Conservation (phyloP, 2,329 filamentous ascomycete genomes). For the Aspergillus costaricaensis region DNA sequence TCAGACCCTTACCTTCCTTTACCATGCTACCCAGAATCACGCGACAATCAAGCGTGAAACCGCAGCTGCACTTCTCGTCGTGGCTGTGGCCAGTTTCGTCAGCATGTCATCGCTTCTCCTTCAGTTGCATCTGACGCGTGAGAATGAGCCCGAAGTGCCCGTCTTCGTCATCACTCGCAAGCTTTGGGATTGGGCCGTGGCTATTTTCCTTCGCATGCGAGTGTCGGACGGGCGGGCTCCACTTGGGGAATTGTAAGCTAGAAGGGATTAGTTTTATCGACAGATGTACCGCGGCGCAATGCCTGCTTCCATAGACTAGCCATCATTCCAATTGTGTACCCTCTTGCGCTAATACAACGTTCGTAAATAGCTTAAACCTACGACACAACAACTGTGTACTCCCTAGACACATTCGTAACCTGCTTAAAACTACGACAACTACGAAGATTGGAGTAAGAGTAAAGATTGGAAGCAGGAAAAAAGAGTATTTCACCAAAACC, state of each 20-base stretch:
- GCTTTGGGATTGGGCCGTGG: constrained; percentile 41
- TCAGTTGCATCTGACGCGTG: constrained; percentile 65
- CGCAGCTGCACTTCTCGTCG: constrained; percentile 73
- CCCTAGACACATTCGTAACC: no score
- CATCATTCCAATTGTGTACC: neutral
- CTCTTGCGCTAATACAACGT: neutral
- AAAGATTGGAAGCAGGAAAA: neutral
- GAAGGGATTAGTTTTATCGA: neutral
- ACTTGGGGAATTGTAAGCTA: constrained; percentile 26
- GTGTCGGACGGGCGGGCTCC: constrained; percentile 30
- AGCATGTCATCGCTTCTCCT: constrained; percentile 70
- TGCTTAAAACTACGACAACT: neutral
- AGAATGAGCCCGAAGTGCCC: constrained; percentile 63
- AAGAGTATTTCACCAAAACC: neutral
- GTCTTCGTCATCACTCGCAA: constrained; percentile 53
- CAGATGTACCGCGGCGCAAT: neutral
- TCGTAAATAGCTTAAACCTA: no score
- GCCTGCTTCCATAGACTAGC: neutral
- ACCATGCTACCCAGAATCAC: constrained; percentile 75
- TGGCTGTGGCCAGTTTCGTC: constrained; percentile 74
- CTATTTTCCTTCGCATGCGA: constrained; percentile 39
- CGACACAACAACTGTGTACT: no score
- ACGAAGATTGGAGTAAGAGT: neutral
- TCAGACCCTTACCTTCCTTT: constrained; percentile 70
- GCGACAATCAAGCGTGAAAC: constrained; percentile 80